Evolutionary conservation across 257 asterid genomes (phyloP).

Genomic region (Gentiana macrophylla): DNA sequence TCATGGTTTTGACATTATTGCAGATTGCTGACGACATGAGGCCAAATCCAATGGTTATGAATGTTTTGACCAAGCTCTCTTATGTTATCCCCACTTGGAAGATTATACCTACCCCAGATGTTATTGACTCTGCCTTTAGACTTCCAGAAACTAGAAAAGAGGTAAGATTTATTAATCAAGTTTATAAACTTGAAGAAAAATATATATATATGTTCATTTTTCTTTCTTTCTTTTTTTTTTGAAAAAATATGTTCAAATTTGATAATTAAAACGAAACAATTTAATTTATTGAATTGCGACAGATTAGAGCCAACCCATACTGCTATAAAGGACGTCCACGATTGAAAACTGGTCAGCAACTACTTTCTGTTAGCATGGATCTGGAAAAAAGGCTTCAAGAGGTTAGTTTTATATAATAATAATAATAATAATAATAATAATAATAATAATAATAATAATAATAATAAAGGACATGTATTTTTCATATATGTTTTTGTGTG

Average conservation of each 20-base stretch:
- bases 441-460: too few species aligned
- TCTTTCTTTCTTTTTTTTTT: too few species aligned
- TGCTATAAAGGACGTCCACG: constrained; percentile 94
- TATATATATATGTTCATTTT: too few species aligned
- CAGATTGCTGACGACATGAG: constrained; percentile 71
- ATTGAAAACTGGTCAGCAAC: constrained; percentile 62
- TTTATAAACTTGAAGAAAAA: too few species aligned
- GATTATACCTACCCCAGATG: constrained; percentile 74
- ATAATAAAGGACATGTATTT: too few species aligned
- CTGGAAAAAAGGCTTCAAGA: constrained; percentile 62
- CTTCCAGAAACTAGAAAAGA: constrained; percentile 60
- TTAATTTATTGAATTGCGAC: constrained; percentile 3
- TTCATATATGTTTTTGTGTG: too few species aligned
- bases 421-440: too few species aligned
- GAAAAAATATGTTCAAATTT: too few species aligned
- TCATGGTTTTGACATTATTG: neutral
- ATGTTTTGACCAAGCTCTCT: constrained; percentile 36
- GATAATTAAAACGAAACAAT: neutral
- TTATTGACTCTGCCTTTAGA: constrained; percentile 66
- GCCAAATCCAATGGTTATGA: constrained; percentile 56
- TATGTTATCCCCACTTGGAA: constrained; percentile 72
- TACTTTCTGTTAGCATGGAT: constrained; percentile 49
- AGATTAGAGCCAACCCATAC: constrained; percentile 74
- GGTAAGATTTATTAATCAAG: constrained; percentile 25
- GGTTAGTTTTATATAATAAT: constrained; percentile 19